Evolutionary conservation across 2,329 filamentous ascomycete species (phyloP), one percentile per base, ranked within the genome.

Genomic region (Kalmusia sp.): DNA sequence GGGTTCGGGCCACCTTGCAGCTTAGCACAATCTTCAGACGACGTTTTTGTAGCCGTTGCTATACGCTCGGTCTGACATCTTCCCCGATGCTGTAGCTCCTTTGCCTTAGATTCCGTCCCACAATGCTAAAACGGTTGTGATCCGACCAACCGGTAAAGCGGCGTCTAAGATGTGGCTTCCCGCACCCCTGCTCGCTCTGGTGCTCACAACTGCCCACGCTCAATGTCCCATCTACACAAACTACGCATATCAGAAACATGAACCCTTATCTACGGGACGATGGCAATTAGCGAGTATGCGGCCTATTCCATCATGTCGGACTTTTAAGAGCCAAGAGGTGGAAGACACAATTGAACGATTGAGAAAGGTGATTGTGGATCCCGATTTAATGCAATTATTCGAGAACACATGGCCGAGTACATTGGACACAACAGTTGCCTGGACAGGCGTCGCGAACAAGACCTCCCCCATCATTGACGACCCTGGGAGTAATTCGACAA

Each of bases 351-450:
- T 80, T 38, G 54, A 62, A 15, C 56, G 69, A 4, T 55, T 77
- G 48, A 61, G 63, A 8, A 50, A 60, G 12, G 67, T 76, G 9
- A 79, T 81, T 45, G 58, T 65, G 2, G 79, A 82, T 55, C 76
- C 76, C 5, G 90, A 93, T 68, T 79, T 92, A 11, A 85, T 82
- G 68, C 81, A 87, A 1, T 74, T 92, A 3, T 92, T 92, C 63
- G 76, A 87, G 63, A 92, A 92, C 67, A 79, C 84, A 1, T 92
- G 85, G 73, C 88, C 89, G 0, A 92, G 89, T 71, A 91, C 89
- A 0, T 76, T 92, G n/a, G 89, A 91, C 66, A 91, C 88, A 0
- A 89, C 88, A 0, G 82, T 91, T 41, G 81, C 80, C 51, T 91
- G 87, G 88, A 84, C 81, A 46, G 89, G 89, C 1, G 74, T 77